Percentiles rank a stretch among this genome's conserved stretches.
phyloP scores from a whole-genome alignment of 441 rosid species.

The Arabidopsis lyrata region DNA sequence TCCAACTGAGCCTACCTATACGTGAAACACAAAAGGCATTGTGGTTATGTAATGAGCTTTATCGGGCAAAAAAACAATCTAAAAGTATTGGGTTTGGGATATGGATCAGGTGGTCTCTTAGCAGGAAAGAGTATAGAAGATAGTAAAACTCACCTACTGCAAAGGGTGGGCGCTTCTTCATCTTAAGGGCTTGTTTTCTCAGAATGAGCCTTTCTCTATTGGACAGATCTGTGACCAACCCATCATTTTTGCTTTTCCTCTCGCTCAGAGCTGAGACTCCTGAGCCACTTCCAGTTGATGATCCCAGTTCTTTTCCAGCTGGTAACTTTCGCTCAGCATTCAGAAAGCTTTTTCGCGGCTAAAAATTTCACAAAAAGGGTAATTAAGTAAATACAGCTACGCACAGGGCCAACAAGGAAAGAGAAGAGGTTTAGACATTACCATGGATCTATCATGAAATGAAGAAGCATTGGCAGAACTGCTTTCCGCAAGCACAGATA shows the following conservation, averaged over 20 bases:
- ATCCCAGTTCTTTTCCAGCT: conserved; percentile 31
- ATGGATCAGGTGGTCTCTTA: conserved; percentile 22
- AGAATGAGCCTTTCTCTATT: conserved; percentile 59
- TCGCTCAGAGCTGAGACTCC: conserved; percentile 41
- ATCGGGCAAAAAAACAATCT: neutral
- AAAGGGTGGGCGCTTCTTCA: conserved; percentile 49
- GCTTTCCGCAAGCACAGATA: conserved; percentile 37
- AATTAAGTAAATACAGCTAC: conserved; percentile 17
- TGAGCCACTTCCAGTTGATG: conserved; percentile 42
- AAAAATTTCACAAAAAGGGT: conserved; percentile 28
- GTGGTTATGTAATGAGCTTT: conserved; percentile 15
- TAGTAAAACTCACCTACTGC: conserved; percentile 45
- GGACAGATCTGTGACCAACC: conserved; percentile 58
- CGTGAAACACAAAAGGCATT: neutral
- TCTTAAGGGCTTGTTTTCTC: conserved; percentile 49
- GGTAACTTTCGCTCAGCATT: conserved; percentile 24
- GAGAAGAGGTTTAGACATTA: conserved; percentile 39
- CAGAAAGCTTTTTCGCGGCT: conserved; percentile 30
- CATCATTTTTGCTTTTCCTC: conserved; percentile 36
- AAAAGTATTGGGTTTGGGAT: neutral
- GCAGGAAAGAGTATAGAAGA: conserved; percentile 21
- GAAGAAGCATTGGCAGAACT: conserved; percentile 45
- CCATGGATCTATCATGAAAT: conserved; percentile 47
- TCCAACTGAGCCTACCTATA: neutral
- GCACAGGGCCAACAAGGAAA: conserved; percentile 33